Evolutionary conservation across 2,329 filamentous ascomycete genomes (phyloP), one percentile per base, ranked within the genome.

Genomic region (Cladosporium cucumerinum): DNA sequence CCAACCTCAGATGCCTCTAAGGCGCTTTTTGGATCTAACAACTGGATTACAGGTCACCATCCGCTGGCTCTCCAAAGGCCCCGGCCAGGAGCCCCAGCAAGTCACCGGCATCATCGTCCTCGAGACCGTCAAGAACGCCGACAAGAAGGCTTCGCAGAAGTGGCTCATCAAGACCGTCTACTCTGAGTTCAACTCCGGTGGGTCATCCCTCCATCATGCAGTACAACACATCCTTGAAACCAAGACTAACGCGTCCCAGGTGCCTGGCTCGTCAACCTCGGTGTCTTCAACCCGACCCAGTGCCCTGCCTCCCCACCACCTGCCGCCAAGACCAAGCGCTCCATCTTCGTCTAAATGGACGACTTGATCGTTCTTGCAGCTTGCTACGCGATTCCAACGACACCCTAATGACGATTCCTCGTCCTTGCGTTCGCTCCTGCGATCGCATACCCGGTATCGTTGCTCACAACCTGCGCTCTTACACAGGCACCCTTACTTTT

Each of bases 141-240:
- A 65, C 26, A 59, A 52, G 54, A 64, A 64, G 46, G 39, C 54
- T 59, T 64, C 52, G 51, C 66, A 69, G 55, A 68, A 70, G 28
- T 75, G 72, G 71, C 65, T 74, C 49, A 76, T 76, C 67, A 69
- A 72, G 51, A 72, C 70, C 21, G 71, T 76, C 39, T 75, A 74
- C 69, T 72, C 70, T 1, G 74, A 76, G 65, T 75, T 76, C 69
- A 76, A 76, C 70, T 71, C 68, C 61, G 74, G 74, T 51, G 72
- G 71, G 36, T 75, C 23, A 10, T 46, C 23, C 10, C 23, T 54
- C 26, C 12, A 26, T 48, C 54, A n/a, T 32, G 21, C 28, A 12
- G 26, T 30, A 5, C 51, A 54, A 46, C 39, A 11, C 3, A 43
- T n/a, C 36, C 16, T 32, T n/a, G 51, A 32, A 54, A 2, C 2